Evolutionary conservation across 345 rosid genomes (phyloP).

Genomic region (Ceriops decandra): DNA sequence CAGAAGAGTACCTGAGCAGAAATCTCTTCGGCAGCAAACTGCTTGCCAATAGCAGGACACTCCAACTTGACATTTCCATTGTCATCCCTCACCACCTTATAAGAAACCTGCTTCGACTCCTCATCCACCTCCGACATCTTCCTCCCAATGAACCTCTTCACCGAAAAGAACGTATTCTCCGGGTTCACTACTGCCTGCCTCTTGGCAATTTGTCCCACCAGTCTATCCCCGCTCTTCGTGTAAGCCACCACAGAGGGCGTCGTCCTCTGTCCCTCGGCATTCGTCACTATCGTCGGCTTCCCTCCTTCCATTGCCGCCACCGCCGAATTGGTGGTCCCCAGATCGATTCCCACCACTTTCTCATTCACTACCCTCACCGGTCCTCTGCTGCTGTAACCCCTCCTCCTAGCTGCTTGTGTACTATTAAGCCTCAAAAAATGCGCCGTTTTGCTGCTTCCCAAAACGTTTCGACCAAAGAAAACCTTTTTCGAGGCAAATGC

Average conservation of each 20-base stretch:
- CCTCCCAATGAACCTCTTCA: constrained; percentile 97
- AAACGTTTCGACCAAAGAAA: constrained; percentile 53
- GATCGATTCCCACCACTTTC: constrained; percentile 92
- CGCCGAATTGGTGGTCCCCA: constrained; percentile 96
- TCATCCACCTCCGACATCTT: constrained; percentile 94
- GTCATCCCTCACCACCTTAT: constrained; percentile 79
- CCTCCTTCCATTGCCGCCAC: constrained; percentile 99
- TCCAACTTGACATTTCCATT: constrained; percentile 93
- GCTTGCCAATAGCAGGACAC: constrained; percentile 88
- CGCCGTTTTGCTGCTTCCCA: constrained; percentile 27
- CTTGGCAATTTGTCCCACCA: constrained; percentile 97
- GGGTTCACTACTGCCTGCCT: constrained; percentile 98
- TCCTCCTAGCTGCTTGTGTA: constrained; percentile 27
- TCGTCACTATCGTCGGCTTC: constrained; percentile 90
- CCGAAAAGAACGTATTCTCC: constrained; percentile 95
- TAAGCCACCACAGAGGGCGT: constrained; percentile 98
- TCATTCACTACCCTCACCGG: constrained; percentile 70
- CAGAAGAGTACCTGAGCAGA: constrained; percentile 76
- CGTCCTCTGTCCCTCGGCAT: constrained; percentile 96
- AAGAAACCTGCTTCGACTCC: constrained; percentile 91
- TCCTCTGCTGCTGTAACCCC: constrained; percentile 43
- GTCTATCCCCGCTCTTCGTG: constrained; percentile 76
- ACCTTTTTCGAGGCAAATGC: constrained; percentile 27
- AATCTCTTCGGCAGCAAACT: constrained; percentile 94
- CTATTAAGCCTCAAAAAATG: constrained; percentile 43